Evolutionary conservation across 805 yeast species (phyloP).

Genomic region (Spathaspora hagerdaliae): DNA sequence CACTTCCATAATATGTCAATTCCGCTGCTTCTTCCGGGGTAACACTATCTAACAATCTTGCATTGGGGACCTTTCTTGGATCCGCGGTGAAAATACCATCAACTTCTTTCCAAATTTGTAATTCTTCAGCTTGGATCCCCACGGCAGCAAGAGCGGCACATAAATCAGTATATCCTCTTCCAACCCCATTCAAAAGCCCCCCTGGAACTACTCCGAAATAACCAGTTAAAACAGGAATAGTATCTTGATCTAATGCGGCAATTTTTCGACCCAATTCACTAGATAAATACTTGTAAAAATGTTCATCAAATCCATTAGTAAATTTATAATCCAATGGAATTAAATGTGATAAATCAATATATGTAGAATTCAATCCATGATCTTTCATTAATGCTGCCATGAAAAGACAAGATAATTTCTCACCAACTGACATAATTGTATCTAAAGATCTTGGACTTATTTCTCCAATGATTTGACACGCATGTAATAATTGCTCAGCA

Average conservation of each 20-base stretch:
- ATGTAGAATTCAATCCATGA: conserved; percentile 71
- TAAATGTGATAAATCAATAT: conserved; percentile 73
- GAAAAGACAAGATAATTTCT: conserved; percentile 83
- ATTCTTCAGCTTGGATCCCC: conserved; percentile 85
- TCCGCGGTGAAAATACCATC: conserved; percentile 99
- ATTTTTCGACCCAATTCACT: conserved; percentile 49
- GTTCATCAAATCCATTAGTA: conserved; percentile 59
- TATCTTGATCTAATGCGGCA: conserved; percentile 31
- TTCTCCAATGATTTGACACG: conserved; percentile 90
- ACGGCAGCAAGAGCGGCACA: conserved; percentile 97
- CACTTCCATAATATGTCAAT: conserved; percentile 94
- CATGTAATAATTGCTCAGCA: conserved; percentile 69
- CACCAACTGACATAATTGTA: conserved; percentile 89
- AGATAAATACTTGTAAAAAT: conserved; percentile 57
- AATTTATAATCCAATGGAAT: conserved; percentile 60
- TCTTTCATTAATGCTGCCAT: conserved; percentile 85
- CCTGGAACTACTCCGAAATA: conserved; percentile 96
- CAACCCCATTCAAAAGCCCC: conserved; percentile 87
- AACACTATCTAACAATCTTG: conserved; percentile 78
- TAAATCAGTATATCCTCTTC: conserved; percentile 95
- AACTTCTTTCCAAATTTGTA: conserved; percentile 98
- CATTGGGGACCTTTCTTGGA: conserved; percentile 90
- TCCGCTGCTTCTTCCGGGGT: conserved; percentile 99
- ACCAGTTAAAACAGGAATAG: conserved; percentile 91
- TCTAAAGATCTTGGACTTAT: conserved; percentile 85